Base-by-base conservation (phyloP, 176 grass and related monocot species). In the Hordeum marinum region DNA sequence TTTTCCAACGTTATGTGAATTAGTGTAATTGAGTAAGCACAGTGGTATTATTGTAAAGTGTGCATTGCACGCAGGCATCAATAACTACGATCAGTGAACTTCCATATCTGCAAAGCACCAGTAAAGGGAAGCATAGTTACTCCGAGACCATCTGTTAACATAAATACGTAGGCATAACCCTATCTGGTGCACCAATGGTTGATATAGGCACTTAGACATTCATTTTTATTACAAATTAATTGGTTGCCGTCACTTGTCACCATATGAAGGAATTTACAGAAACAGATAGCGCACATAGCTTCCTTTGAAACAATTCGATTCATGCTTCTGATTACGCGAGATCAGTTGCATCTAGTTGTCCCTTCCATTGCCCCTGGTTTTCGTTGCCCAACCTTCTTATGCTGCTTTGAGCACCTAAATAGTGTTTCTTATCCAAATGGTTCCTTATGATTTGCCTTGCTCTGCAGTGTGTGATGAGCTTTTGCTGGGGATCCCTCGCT, bases 391-490 rank as follows among this genome's bases (percentile, higher is more conserved):
- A 8, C 7, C 18, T 42, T 45, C 39, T 4, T 17, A n/a, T 9
- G 10, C 52, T 29, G 39, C 23, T 83, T 73, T 43, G 17, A 79
- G 45, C 27, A 26, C 26, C 55, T 72, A 46, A 41, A 35, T 35
- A 55, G 40, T 20, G 17, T 24, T 39, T 9, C 79, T 59, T 2
- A 82, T 90, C 39, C 65, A 8, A 68, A 29, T 25, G 13, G 15
- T 61, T 32, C 15, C 39, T 52, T 66, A 8, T 12, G 8, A 45
- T 74, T 37, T 78, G 32, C 26, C 2, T 85, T 75, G 68, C 11
- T 80, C 7, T 90, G 85, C 89, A 99, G 95, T 92, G 43, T 99
- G 96, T 8, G 96, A 94, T 71, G 88, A 96, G 43, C 87, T 99
- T 77, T 37, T 92, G 75, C 75, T 98, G 58, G 91, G 96, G 76